These are phyloP conservation scores for Chromera velia DNA, from an alignment of 73 alveolate genomes.

Conservation along the genomic window DNA sequence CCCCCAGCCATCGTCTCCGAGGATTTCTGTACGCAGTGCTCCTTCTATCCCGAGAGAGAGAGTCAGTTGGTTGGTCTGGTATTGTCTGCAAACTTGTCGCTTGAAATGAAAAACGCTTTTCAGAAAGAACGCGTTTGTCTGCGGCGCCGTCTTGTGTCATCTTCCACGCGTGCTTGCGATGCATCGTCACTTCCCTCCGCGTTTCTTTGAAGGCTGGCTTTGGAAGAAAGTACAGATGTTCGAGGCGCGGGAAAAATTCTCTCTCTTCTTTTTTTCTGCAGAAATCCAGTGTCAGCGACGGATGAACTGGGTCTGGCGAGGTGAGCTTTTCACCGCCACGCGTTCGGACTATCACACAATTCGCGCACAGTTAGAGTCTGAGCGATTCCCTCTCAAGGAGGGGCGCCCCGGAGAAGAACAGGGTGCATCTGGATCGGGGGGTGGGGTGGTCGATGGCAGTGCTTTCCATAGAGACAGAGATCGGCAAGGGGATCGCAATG, in stretches of 20 bases:
- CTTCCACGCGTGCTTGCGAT: too few species aligned
- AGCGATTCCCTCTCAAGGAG: neutral
- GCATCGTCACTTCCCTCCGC: too few species aligned
- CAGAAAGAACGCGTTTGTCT: too few species aligned
- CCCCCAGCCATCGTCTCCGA: conserved; percentile 2
- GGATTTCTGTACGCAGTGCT: conserved; percentile 27
- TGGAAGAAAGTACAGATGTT: too few species aligned
- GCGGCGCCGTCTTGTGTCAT: too few species aligned
- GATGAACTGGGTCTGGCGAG: conserved; percentile 74
- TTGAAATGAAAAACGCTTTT: too few species aligned
- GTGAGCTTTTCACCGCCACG: conserved; percentile 55
- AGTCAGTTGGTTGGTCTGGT: too few species aligned
- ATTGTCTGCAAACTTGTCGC: too few species aligned
- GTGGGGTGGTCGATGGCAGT: neutral
- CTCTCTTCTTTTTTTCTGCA: too few species aligned
- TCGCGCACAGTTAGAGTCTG: neutral
- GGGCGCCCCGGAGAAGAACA: neutral
- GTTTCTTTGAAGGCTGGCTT: too few species aligned
- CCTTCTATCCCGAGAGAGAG: neutral
- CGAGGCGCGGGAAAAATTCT: too few species aligned
- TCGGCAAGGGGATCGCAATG: neutral
- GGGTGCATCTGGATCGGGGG: neutral
- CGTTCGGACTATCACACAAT: neutral
- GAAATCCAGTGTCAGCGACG: conserved; percentile 52
- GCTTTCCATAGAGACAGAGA: neutral